Conservation (phyloP, 495 filamentous ascomycete genomes). For the Neurospora sp. region DNA sequence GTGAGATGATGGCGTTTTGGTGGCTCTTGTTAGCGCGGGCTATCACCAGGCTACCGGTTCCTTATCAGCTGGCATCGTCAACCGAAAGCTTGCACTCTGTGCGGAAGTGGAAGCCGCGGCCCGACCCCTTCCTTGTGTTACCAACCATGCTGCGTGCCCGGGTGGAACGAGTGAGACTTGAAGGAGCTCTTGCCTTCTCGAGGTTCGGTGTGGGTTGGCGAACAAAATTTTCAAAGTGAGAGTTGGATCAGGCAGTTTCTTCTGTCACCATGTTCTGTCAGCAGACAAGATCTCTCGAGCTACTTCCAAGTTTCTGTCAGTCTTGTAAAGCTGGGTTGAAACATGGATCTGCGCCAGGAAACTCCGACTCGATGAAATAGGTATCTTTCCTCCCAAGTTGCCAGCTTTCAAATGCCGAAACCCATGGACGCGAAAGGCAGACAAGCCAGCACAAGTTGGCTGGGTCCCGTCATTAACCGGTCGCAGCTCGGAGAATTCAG, state of each 20-base stretch:
- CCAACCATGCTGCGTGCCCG: background rate
- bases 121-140: background rate
- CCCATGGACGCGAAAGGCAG: background rate
- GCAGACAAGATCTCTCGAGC: background rate
- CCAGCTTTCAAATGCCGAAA: background rate
- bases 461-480: background rate
- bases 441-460: background rate
- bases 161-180: background rate
- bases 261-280: background rate
- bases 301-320: slow-evolving; percentile 1
- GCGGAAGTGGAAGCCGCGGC: background rate
- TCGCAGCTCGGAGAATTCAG: background rate
- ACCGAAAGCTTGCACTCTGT: background rate
- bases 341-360: background rate
- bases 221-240: background rate
- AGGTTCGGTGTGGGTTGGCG: background rate
- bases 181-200: background rate
- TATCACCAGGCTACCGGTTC: background rate
- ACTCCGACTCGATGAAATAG: background rate
- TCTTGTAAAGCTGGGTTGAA: background rate
- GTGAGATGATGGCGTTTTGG: background rate
- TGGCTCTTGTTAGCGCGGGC: background rate
- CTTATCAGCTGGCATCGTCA: background rate
- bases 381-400: background rate
- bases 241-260: background rate